Conservation (phyloP, 345 rosid species). For the Rhizophora apiculata region DNA sequence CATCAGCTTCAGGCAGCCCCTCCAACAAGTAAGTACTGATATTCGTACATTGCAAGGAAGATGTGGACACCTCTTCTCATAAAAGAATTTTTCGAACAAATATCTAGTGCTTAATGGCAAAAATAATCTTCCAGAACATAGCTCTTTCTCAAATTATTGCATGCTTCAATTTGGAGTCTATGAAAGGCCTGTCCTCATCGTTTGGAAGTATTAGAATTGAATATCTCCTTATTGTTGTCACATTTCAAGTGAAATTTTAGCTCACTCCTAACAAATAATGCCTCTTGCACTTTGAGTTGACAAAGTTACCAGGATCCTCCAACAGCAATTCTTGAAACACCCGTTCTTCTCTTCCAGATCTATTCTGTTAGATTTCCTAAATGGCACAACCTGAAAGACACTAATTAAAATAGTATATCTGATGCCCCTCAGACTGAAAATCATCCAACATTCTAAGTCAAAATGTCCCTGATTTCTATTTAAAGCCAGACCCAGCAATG, state of each 20-base stretch:
- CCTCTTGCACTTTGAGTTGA: constrained; percentile 12
- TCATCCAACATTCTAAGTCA: too few relatives aligned
- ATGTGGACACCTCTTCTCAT: neutral
- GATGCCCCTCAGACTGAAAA: neutral
- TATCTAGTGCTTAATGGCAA: neutral
- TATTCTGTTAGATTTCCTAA: neutral
- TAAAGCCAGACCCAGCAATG: neutral
- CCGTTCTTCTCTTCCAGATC: constrained; percentile 13
- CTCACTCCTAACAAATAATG: constrained; percentile 20
- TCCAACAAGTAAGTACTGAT: too few relatives aligned
- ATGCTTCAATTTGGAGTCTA: neutral
- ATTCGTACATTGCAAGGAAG: too few relatives aligned
- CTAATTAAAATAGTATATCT: neutral
- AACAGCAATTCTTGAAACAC: constrained; percentile 3
- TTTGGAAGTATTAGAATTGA: neutral
- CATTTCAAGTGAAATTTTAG: constrained; percentile 7
- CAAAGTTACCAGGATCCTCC: constrained; percentile 14
- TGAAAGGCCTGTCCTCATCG: neutral
- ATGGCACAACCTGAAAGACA: constrained; percentile 30
- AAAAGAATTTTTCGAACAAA: neutral
- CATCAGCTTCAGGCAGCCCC: too few relatives aligned
- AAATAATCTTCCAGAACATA: too few relatives aligned
- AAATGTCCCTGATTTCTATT: neutral
- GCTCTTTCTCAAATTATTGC: too few relatives aligned
- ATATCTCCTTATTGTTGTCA: neutral